A percentile compares a stretch with the other conserved stretches of the same genome.
Evolutionary conservation across 805 yeast species (phyloP).

Genomic region (Starmerella kuoi): DNA sequence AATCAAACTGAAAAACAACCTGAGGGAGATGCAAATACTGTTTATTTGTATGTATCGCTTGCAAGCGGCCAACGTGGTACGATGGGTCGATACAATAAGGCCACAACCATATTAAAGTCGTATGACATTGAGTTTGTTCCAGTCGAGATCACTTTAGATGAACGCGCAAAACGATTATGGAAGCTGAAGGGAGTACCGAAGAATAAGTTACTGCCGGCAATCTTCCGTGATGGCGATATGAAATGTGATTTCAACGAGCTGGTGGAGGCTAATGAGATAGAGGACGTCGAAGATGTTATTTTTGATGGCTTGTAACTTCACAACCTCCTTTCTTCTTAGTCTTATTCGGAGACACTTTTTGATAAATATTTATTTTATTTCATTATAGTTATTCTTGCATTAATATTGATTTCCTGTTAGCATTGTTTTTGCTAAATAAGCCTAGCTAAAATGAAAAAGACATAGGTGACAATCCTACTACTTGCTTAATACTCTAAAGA

Average conservation of each 20-base stretch:
- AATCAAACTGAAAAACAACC: no score
- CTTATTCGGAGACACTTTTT: no score
- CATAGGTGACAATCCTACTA: no score
- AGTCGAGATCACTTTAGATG: conserved; percentile 75
- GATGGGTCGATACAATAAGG: conserved; percentile 58
- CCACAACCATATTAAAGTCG: conserved; percentile 60
- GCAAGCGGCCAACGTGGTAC: conserved; percentile 72
- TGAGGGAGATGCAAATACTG: conserved; percentile 24
- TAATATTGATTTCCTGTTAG: no score
- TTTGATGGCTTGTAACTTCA: conserved; percentile 21
- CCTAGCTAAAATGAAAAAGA: no score
- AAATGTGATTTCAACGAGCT: conserved; percentile 78
- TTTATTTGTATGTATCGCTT: conserved; percentile 65
- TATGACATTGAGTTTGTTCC: conserved; percentile 53
- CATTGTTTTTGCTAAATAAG: no score
- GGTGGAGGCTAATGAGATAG: conserved; percentile 63
- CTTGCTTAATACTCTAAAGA: no score
- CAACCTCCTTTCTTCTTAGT: no score
- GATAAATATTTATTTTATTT: no score
- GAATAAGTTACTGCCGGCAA: conserved; percentile 67
- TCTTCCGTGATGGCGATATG: conserved; percentile 66
- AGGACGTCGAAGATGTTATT: conserved; percentile 24
- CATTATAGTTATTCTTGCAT: no score
- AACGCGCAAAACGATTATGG: conserved; percentile 70
- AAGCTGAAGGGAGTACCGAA: conserved; percentile 42